Percentiles rank a stretch among this genome's conserved stretches.
These are phyloP conservation scores for Dipodascopsis tothii DNA, from an alignment of 805 yeast species.

Conservation along the genomic window DNA sequence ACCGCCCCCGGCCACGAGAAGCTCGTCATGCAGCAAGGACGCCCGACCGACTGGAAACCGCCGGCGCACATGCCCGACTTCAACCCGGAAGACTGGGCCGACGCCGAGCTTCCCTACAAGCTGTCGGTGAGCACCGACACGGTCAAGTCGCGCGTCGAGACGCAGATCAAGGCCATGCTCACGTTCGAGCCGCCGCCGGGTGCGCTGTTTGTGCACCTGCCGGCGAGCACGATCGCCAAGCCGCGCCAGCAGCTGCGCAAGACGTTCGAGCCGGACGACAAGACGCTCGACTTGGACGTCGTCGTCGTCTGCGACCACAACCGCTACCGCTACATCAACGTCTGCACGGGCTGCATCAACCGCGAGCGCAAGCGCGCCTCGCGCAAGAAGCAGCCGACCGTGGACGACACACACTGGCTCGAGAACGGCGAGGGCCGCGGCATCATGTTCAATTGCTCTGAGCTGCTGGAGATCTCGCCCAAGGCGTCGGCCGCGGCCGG, in stretches of 20 bases:
- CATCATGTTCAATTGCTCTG: slow-evolving; percentile 84
- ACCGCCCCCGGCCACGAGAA: neutral
- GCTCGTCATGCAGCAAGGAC: neutral
- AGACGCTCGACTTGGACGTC: slow-evolving; percentile 51
- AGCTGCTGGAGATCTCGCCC: slow-evolving; percentile 49
- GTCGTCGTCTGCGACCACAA: slow-evolving; percentile 57
- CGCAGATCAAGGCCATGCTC: slow-evolving; percentile 77
- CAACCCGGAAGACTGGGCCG: slow-evolving; percentile 28
- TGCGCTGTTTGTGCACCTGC: slow-evolving; percentile 66
- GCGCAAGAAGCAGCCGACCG: slow-evolving; percentile 74
- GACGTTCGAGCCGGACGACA: slow-evolving; percentile 25
- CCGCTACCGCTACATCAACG: slow-evolving; percentile 49
- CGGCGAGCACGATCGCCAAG: slow-evolving; percentile 81
- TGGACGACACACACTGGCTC: slow-evolving; percentile 74
- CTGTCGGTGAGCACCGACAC: slow-evolving; percentile 56
- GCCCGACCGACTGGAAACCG: slow-evolving; percentile 18
- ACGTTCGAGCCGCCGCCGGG: slow-evolving; percentile 69
- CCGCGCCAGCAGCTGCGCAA: slow-evolving; percentile 63
- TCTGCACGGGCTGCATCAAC: slow-evolving; percentile 82
- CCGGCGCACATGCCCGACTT: slow-evolving; percentile 18
- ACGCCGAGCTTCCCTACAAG: slow-evolving; percentile 2
- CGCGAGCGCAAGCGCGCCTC: slow-evolving; percentile 92
- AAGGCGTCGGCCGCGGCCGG: slow-evolving; percentile 19
- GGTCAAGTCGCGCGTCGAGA: slow-evolving; percentile 80
- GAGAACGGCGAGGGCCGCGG: slow-evolving; percentile 70